A percentile compares a stretch with the other conserved stretches of the same genome.
Evolutionary conservation across 1,284 basidiomycete genomes (phyloP).

Genomic region (Neolentinus lepideus): DNA sequence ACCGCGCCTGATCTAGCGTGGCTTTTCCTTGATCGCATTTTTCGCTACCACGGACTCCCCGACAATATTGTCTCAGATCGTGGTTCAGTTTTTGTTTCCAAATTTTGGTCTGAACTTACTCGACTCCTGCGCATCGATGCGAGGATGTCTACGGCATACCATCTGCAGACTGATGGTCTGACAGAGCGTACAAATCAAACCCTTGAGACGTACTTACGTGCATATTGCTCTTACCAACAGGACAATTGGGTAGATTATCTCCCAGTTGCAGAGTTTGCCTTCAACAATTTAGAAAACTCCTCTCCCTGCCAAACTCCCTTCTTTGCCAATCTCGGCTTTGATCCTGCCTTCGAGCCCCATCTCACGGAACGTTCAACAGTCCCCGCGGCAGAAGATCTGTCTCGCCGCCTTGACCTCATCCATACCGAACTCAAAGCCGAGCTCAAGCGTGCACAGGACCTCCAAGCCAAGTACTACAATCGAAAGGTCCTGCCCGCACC

Average conservation of each 20-base stretch:
- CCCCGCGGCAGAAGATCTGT: conserved; percentile 17
- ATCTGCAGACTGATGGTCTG: conserved; percentile 31
- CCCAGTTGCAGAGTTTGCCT: conserved; percentile 35
- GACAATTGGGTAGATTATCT: conserved; percentile 37
- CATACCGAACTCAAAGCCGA: conserved; percentile 20
- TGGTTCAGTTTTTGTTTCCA: conserved; percentile 24
- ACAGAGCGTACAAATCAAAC: conserved; percentile 37
- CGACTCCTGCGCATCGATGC: conserved; percentile 15
- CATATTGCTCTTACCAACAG: conserved; percentile 32
- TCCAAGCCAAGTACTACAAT: conserved; percentile 19
- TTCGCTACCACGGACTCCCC: no score
- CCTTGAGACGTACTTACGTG: conserved; percentile 31
- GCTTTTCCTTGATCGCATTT: no score
- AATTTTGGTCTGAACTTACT: conserved; percentile 21
- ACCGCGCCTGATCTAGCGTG: no score
- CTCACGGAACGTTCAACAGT: conserved; percentile 15
- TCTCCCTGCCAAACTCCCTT: conserved; percentile 34
- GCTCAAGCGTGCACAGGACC: conserved; percentile 19
- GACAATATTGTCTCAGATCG: no score
- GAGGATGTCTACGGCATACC: conserved; percentile 22
- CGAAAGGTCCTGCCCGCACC: conserved; percentile 16
- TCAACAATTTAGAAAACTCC: conserved; percentile 31
- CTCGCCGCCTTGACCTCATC: conserved; percentile 11
- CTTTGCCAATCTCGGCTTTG: conserved; percentile 28
- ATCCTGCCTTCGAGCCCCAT: conserved; percentile 19